Conservation (phyloP, 2,329 filamentous ascomycete genomes). For the Graphiopsis chlorocephala region DNA sequence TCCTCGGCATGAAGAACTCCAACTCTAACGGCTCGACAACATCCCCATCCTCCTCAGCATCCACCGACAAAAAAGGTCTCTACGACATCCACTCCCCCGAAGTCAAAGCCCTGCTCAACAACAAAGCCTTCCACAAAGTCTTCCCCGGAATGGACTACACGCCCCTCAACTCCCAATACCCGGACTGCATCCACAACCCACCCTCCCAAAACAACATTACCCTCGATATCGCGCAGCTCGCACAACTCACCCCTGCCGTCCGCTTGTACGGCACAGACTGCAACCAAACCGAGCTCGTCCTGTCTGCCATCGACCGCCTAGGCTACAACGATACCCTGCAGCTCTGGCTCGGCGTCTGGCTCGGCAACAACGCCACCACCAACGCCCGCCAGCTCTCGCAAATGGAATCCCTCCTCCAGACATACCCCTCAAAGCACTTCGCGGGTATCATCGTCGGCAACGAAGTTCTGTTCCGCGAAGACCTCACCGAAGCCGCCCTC, state of each 20-base stretch:
- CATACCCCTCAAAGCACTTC: slow-evolving; percentile 54
- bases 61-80: slow-evolving; percentile 58
- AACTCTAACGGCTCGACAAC: slow-evolving; percentile 19
- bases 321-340: slow-evolving; percentile 71
- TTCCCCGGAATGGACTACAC: slow-evolving; percentile 97
- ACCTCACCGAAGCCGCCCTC: slow-evolving; percentile 66
- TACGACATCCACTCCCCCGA: slow-evolving; percentile 66
- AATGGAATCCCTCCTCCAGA: slow-evolving; percentile 79
- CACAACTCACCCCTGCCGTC: slow-evolving; percentile 82
- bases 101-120: slow-evolving; percentile 79
- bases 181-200: slow-evolving; percentile 71
- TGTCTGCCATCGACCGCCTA: slow-evolving; percentile 75
- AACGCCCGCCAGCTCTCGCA: slow-evolving; percentile 77
- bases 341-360: slow-evolving; percentile 93
- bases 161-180: slow-evolving; percentile 85
- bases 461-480: slow-evolving; percentile 60
- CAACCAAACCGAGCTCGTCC: slow-evolving; percentile 92
- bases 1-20: slow-evolving; percentile 56
- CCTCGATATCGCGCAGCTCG: slow-evolving; percentile 82
- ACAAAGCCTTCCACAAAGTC: slow-evolving; percentile 79
- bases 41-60: slow-evolving; percentile 23
- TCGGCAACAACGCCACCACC: slow-evolving; percentile 78
- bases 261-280: slow-evolving; percentile 94
- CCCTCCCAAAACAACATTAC: slow-evolving; percentile 94
- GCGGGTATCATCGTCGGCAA: slow-evolving; percentile 64